phyloP scores from a whole-genome alignment of 345 rosid genomes.

The Cardamine chenopodiifolia region DNA sequence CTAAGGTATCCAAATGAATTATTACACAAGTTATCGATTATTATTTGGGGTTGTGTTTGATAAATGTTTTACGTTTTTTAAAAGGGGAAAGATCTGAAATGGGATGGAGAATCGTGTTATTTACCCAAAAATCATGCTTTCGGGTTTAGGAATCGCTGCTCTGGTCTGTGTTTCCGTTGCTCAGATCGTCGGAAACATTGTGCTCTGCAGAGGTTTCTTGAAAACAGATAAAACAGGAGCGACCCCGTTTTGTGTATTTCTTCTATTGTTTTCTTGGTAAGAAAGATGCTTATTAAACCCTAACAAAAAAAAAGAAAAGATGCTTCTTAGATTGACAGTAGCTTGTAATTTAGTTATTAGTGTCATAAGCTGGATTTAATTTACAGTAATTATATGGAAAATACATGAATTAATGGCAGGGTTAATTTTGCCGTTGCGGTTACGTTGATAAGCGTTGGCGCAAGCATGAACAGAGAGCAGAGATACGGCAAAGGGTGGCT shows the following conservation, averaged over 20 bases:
- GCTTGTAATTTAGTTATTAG: background rate
- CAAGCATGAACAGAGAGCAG: slow-evolving; percentile 75
- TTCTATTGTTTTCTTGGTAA: slow-evolving; percentile 69
- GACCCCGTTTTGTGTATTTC: slow-evolving; percentile 31
- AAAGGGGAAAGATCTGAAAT: slow-evolving; percentile 60
- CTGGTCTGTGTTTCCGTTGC: slow-evolving; percentile 52
- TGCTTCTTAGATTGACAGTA: no score
- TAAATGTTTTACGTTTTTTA: background rate
- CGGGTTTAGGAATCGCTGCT: slow-evolving; percentile 58
- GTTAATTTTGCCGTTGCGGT: slow-evolving; percentile 56
- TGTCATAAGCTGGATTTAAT: background rate
- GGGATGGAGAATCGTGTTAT: slow-evolving; percentile 67
- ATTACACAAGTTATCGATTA: slow-evolving; percentile 3
- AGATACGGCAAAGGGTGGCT: slow-evolving; percentile 75
- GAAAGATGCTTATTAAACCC: slow-evolving; percentile 5
- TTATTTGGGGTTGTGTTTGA: background rate
- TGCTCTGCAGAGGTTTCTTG: slow-evolving; percentile 45
- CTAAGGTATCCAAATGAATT: slow-evolving; percentile 52
- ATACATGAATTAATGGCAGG: slow-evolving; percentile 47
- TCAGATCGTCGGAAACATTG: slow-evolving; percentile 56
- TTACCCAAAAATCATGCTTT: slow-evolving; percentile 57
- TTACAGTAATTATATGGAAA: background rate
- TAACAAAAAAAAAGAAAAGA: no score
- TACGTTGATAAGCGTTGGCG: slow-evolving; percentile 50
- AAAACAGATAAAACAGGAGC: slow-evolving; percentile 25